Evolutionary conservation across 805 yeast genomes (phyloP).

Genomic region (Schwanniomyces yamadae): DNA sequence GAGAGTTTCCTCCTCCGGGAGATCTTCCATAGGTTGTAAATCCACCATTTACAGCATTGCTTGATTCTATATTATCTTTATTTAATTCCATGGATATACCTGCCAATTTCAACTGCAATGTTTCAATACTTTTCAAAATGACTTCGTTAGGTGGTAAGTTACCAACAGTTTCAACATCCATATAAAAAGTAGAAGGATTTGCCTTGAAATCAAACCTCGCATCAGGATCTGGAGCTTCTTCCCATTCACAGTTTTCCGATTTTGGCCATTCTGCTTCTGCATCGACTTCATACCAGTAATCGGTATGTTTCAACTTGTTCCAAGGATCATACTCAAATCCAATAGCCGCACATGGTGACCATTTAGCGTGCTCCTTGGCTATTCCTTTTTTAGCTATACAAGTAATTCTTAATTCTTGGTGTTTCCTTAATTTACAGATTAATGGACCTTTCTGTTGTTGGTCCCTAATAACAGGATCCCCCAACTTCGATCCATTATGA

Average conservation of each 20-base stretch:
- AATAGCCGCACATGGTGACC: constrained; percentile 96
- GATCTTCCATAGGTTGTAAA: constrained; percentile 48
- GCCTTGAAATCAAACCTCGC: constrained; percentile 85
- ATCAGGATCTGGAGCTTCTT: constrained; percentile 88
- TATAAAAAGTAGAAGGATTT: constrained; percentile 74
- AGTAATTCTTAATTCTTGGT: constrained; percentile 83
- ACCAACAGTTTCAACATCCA: constrained; percentile 93
- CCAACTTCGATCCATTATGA: constrained; percentile 52
- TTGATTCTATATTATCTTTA: constrained; percentile 42
- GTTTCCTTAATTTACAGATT: constrained; percentile 85
- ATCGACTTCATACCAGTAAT: constrained; percentile 92
- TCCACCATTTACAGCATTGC: constrained; percentile 43
- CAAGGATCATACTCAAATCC: constrained; percentile 99
- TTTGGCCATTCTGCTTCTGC: constrained; percentile 93
- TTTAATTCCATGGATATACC: constrained; percentile 72
- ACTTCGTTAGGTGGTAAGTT: constrained; percentile 87
- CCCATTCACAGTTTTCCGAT: constrained; percentile 87
- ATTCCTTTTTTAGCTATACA: constrained; percentile 98
- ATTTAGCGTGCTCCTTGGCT: constrained; percentile 96
- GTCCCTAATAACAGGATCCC: constrained; percentile 84
- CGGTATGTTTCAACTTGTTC: constrained; percentile 95
- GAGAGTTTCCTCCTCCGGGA: constrained; percentile 33
- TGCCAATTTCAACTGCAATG: constrained; percentile 87
- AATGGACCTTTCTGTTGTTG: constrained; percentile 79
- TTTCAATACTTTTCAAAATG: constrained; percentile 77